Percentiles rank a stretch among this genome's conserved stretches.
phyloP scores from a whole-genome alignment of 371 early-diverging fungal genomes.

The Capillidium heterosporum region DNA sequence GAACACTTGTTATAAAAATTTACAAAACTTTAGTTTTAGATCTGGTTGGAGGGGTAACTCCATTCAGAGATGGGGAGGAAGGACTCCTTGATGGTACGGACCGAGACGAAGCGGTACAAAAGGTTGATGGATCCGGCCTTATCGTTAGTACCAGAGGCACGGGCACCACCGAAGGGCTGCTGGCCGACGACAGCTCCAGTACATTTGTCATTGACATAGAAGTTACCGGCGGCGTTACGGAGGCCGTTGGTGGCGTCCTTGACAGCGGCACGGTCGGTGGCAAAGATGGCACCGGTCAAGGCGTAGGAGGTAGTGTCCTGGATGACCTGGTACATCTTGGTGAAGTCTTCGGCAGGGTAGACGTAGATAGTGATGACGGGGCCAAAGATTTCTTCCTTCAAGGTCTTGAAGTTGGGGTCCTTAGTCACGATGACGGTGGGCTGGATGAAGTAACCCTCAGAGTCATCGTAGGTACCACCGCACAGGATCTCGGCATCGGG shows the following conservation, averaged over 20 bases:
- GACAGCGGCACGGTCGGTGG: conserved; percentile 65
- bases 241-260: conserved; percentile 53
- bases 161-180: conserved; percentile 93
- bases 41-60: conserved; percentile 72
- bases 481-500: conserved; percentile 52
- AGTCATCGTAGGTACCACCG: conserved; percentile 67
- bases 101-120: conserved; percentile 76
- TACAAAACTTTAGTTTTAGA: no score
- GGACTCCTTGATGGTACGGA: conserved; percentile 91
- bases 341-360: conserved; percentile 69
- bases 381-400: conserved; percentile 93
- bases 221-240: conserved; percentile 88
- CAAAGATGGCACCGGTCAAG: conserved; percentile 79
- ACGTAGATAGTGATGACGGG: conserved; percentile 91
- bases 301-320: conserved; percentile 72
- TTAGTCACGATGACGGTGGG: conserved; percentile 85
- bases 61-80: conserved; percentile 66
- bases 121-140: conserved; percentile 66
- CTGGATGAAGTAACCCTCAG: conserved; percentile 74
- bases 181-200: conserved; percentile 97
- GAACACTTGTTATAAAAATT: no score
- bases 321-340: conserved; percentile 47
- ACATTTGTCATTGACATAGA: conserved; percentile 96
- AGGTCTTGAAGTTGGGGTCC: conserved; percentile 66
- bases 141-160: conserved; percentile 94